Conservation (phyloP, 148 eudicot genomes). For the Cornus florida region DNA sequence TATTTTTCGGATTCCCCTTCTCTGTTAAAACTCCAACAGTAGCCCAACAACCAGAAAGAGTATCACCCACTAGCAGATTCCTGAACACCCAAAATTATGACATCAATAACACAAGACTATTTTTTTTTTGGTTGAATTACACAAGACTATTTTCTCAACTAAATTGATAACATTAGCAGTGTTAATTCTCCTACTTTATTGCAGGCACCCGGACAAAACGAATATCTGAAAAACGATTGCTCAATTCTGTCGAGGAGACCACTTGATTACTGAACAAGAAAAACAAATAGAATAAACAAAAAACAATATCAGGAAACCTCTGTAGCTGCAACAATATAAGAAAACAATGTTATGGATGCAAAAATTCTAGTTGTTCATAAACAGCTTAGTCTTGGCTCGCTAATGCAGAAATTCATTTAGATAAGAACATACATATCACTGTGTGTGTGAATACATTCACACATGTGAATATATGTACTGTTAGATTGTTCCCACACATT, state of each 20-base stretch:
- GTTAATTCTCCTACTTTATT: slow-evolving; percentile 50
- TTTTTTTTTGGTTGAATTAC: too few relatives aligned
- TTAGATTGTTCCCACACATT: neutral
- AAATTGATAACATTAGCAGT: slow-evolving; percentile 6
- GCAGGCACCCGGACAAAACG: slow-evolving; percentile 79
- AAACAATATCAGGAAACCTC: neutral
- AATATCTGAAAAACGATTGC: slow-evolving; percentile 76
- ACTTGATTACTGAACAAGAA: slow-evolving; percentile 60
- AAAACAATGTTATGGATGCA: neutral
- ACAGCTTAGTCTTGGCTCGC: neutral
- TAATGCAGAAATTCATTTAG: neutral
- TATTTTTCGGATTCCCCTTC: slow-evolving; percentile 57
- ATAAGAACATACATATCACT: too few relatives aligned
- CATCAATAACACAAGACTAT: slow-evolving; percentile 1
- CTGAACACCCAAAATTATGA: slow-evolving; percentile 31
- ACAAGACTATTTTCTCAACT: neutral
- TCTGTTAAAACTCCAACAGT: slow-evolving; percentile 83
- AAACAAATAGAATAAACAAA: neutral
- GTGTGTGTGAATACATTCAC: neutral
- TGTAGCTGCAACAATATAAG: neutral
- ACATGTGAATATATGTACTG: neutral
- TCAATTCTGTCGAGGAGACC: slow-evolving; percentile 65
- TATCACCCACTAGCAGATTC: slow-evolving; percentile 78
- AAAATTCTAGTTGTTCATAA: neutral
- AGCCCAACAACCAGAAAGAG: slow-evolving; percentile 93